A percentile compares a stretch with the other conserved stretches of the same genome.
phyloP scores from a whole-genome alignment of 345 rosid species.

The Hypericum perforatum region DNA sequence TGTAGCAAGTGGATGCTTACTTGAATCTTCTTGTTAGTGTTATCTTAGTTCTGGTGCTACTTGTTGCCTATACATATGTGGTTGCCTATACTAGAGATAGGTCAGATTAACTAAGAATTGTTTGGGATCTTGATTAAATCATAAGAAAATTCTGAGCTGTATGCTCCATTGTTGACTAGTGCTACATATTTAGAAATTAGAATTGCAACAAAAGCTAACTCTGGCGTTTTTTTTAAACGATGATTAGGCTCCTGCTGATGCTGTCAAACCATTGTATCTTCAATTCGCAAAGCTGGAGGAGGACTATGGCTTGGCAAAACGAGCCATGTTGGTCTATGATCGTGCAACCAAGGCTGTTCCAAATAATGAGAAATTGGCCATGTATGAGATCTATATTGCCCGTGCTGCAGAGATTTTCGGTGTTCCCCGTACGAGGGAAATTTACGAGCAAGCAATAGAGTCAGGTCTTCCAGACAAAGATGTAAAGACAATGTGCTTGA shows the following conservation, averaged over 20 bases:
- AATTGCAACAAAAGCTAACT: not conserved
- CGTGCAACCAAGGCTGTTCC: conserved; percentile 92
- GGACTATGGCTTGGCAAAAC: conserved; percentile 88
- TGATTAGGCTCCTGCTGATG: conserved; percentile 81
- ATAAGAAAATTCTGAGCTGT: too few relatives aligned
- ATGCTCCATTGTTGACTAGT: too few relatives aligned
- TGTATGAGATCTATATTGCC: conserved; percentile 90
- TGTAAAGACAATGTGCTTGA: conserved; percentile 84
- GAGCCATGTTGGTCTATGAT: conserved; percentile 94
- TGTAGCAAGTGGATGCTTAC: too few relatives aligned
- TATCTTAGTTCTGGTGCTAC: too few relatives aligned
- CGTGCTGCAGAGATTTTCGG: conserved; percentile 95
- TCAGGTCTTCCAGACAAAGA: conserved; percentile 95
- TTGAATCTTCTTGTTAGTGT: too few relatives aligned
- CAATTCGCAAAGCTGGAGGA: conserved; percentile 96
- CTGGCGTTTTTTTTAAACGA: conserved; percentile 4
- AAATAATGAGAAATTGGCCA: conserved; percentile 61
- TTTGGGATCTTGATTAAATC: too few relatives aligned
- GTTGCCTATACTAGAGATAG: too few relatives aligned
- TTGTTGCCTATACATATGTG: too few relatives aligned
- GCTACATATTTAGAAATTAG: too few relatives aligned
- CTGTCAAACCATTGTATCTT: conserved; percentile 77
- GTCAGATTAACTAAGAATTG: too few relatives aligned
- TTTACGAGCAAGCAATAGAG: conserved; percentile 89
- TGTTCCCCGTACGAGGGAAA: conserved; percentile 88